Conservation (phyloP, 2,329 filamentous ascomycete species). For the Westerdykella aurantiaca region DNA sequence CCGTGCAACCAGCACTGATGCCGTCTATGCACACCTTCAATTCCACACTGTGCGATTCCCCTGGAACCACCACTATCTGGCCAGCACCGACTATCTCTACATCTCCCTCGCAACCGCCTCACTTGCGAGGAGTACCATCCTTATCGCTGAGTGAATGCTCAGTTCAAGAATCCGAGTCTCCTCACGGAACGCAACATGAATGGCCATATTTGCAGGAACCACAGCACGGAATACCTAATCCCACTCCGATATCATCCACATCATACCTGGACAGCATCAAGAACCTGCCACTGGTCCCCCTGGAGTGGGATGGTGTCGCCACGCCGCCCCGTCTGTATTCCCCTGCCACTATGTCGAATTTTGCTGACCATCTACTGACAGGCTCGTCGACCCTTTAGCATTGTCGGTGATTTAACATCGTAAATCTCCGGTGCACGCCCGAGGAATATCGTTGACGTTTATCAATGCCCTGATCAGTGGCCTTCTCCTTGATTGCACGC, state of each 20-base stretch:
- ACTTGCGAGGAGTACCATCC: slow-evolving; percentile 17
- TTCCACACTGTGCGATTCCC: slow-evolving; percentile 14
- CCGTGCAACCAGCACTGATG: slow-evolving; percentile 1
- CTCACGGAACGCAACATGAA: slow-evolving; percentile 38
- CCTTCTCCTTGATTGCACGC: no score
- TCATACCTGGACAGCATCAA: slow-evolving; percentile 40
- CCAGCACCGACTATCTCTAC: slow-evolving; percentile 10
- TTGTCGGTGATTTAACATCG: no score
- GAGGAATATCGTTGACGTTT: slow-evolving; percentile 27
- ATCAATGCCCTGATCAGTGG: no score
- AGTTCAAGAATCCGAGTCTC: slow-evolving; percentile 18
- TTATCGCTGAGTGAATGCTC: slow-evolving; percentile 24
- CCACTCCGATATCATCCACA: slow-evolving; percentile 15
- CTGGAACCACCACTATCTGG: slow-evolving; percentile 16
- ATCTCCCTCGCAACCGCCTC: slow-evolving; percentile 13
- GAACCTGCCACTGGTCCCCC: slow-evolving; percentile 10
- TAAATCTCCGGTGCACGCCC: slow-evolving; percentile 22
- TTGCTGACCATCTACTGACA: slow-evolving; percentile 53
- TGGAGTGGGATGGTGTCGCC: slow-evolving; percentile 42
- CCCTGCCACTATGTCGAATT: slow-evolving; percentile 28
- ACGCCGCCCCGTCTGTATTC: slow-evolving; percentile 42
- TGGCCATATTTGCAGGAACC: slow-evolving; percentile 46
- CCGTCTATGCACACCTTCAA: slow-evolving; percentile 4
- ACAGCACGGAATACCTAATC: slow-evolving; percentile 37
- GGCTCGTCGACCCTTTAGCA: slow-evolving; percentile 51